Evolutionary conservation across 169 alveolate genomes (phyloP), one percentile per base, ranked within the genome.

Genomic region (Plasmodium vivax): DNA sequence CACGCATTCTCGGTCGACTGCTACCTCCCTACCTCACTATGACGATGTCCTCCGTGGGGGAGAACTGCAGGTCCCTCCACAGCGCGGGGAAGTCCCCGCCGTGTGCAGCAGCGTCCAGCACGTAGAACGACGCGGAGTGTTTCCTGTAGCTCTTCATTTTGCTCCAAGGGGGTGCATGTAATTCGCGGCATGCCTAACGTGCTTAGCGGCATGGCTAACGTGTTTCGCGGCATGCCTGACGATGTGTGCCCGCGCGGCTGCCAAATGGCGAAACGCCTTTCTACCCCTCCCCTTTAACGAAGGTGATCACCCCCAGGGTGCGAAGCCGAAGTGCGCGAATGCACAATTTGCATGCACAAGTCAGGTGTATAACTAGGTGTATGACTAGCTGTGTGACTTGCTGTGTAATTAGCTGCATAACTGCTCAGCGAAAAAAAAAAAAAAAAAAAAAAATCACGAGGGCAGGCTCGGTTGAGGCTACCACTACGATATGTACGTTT

Each of bases 1-100:
- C 1, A 45, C 16, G 5, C 56, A 45, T 45, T 45, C 56, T 45
- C 19, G 27, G 10, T 9, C 6, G 36, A 77, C 27, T n/a, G n/a
- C n/a, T n/a, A n/a, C n/a, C n/a, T n/a, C 19, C 27, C 30, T 80
- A 85, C 93, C 93, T 75, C 16, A 85, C 75, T 30, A 85, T 75
- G n/a, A 85, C 41, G 38, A 85, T 85, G 68, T 85, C 93, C 36
- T 85, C 93, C 5, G 30, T 51, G 2, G 77, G 77, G 10, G 23
- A 1, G 6, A 54, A 74, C 38, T 73, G 45, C 43, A 47, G 12
- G 45, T 54, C 27, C n/a, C 27, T 85, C 80, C 82, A 47, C 23
- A 85, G 27, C n/a, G 38, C 47, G 8, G 14, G 23, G n/a, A 54
- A 43, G 32, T 56, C 19, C 16, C 45, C 56, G 38, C 79, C 54